These are phyloP conservation scores for Diaporthe sp. DNA, from an alignment of 2,329 filamentous ascomycete genomes.

Conservation along the genomic window DNA sequence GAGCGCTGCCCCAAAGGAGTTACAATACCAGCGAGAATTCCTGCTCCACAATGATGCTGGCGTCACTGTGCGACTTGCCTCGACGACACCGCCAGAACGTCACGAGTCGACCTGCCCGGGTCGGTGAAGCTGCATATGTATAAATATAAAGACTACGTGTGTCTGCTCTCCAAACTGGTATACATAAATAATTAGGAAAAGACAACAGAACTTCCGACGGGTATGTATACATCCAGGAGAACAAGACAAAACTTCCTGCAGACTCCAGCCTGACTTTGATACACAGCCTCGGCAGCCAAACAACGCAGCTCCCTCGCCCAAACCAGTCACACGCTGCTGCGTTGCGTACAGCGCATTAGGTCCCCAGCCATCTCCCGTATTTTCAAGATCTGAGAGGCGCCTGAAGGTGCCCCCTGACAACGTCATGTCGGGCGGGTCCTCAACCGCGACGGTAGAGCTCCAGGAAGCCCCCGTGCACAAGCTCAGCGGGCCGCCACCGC, in stretches of 20 bases:
- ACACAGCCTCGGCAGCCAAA: neutral
- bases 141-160: neutral
- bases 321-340: neutral
- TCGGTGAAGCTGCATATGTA: neutral
- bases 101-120: neutral
- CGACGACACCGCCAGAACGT: conserved; percentile 3
- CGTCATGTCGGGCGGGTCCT: conserved; percentile 33
- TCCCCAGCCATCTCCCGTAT: neutral
- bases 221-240: neutral
- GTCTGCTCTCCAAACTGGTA: neutral
- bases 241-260: neutral
- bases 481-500: neutral
- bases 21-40: conserved; percentile 12
- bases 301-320: neutral
- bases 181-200: neutral
- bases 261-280: neutral
- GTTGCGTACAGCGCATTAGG: neutral
- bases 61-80: neutral
- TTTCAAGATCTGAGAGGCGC: neutral
- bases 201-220: too few species aligned
- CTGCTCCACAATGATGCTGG: neutral
- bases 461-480: conserved; percentile 9
- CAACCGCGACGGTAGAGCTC: conserved; percentile 35
- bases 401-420: neutral
- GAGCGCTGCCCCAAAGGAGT: conserved; percentile 1